These are phyloP conservation scores for Cadophora sp. DNA, from an alignment of 2,329 filamentous ascomycete species.

Conservation along the genomic window DNA sequence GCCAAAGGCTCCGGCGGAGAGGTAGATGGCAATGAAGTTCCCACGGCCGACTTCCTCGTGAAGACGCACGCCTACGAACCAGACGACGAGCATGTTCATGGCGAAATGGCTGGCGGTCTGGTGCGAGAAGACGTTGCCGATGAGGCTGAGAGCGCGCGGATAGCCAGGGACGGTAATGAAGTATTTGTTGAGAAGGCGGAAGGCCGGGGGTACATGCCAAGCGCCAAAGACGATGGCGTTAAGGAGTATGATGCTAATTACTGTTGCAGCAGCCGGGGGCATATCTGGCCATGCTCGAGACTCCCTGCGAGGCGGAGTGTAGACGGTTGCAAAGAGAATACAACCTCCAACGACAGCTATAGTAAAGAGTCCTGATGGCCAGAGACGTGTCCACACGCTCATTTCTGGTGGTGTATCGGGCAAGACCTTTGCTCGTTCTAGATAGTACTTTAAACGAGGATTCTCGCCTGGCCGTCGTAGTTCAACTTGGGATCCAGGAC, in stretches of 20 bases:
- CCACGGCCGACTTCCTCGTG: conserved; percentile 75
- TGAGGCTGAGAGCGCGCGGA: conserved; percentile 65
- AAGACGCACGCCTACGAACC: conserved; percentile 69
- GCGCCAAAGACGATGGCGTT: conserved; percentile 63
- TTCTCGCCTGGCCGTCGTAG: conserved; percentile 40
- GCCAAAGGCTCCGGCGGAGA: conserved; percentile 63
- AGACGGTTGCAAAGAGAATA: conserved; percentile 54
- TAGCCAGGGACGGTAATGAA: conserved; percentile 70
- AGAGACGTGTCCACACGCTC: conserved; percentile 59
- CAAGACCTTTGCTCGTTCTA: conserved; percentile 56
- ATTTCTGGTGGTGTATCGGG: conserved; percentile 60
- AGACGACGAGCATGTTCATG: conserved; percentile 70
- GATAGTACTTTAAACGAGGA: conserved; percentile 41
- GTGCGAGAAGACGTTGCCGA: conserved; percentile 75
- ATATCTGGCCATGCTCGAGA: conserved; percentile 65
- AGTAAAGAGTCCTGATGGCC: conserved; percentile 60
- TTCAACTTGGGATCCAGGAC: conserved; percentile 37
- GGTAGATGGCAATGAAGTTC: conserved; percentile 72
- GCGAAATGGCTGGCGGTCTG: conserved; percentile 64
- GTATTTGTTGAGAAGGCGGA: conserved; percentile 71
- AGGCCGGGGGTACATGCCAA: conserved; percentile 71
- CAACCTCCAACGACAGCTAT: conserved; percentile 53
- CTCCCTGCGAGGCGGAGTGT: conserved; percentile 56
- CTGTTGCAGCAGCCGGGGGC: conserved; percentile 67
- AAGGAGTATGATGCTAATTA: conserved; percentile 64